phyloP scores from a whole-genome alignment of 352 stramenopile genomes.

The Phytophthora multivora region DNA sequence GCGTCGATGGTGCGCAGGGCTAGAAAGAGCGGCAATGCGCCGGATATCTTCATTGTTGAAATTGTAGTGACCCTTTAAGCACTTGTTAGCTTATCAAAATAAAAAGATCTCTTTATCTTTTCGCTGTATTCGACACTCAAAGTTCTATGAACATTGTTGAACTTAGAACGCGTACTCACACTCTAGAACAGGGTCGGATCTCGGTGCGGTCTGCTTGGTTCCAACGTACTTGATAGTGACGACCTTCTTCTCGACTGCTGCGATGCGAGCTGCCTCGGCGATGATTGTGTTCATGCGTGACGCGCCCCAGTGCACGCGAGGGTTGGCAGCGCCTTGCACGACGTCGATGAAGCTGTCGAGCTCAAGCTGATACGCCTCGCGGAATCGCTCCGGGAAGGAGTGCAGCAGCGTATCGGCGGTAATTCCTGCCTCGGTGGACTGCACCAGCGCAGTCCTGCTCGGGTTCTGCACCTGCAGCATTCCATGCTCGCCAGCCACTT shows the following conservation, averaged over 20 bases:
- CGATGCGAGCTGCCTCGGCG: conserved; percentile 70
- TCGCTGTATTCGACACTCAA: too few relatives aligned
- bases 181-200: conserved; percentile 57
- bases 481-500: conserved; percentile 81
- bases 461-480: conserved; percentile 83
- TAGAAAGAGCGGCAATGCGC: too few relatives aligned
- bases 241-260: conserved; percentile 66
- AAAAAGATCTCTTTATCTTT: too few relatives aligned
- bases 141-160: neutral
- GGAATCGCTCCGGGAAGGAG: conserved; percentile 91
- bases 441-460: conserved; percentile 60
- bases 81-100: too few relatives aligned
- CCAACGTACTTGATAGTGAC: conserved; percentile 65
- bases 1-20: too few relatives aligned
- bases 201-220: conserved; percentile 48
- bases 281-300: conserved; percentile 82
- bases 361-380: conserved; percentile 84
- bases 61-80: too few relatives aligned
- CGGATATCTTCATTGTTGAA: too few relatives aligned
- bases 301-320: conserved; percentile 68
- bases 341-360: conserved; percentile 84
- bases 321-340: conserved; percentile 41
- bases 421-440: conserved; percentile 58
- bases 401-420: conserved; percentile 62
- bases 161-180: conserved; percentile 57